Evolutionary conservation across 345 rosid genomes (phyloP), one percentile per base, ranked within the genome.

Genomic region (Boechera retrofracta): DNA sequence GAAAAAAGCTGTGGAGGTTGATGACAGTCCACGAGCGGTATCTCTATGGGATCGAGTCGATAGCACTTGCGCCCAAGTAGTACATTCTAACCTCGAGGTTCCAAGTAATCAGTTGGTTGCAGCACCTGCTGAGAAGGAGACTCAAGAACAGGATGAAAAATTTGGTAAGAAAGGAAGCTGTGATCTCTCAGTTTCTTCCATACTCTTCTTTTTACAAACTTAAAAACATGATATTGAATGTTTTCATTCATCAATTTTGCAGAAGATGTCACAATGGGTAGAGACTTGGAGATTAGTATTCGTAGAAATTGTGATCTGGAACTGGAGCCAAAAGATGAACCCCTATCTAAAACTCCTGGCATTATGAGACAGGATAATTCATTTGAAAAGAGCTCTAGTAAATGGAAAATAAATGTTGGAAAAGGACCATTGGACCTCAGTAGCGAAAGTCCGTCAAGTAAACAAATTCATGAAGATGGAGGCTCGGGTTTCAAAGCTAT

Each of bases 11-110:
- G 83, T 83, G 51, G 90, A 89, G 42, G 74, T 75, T 79, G 87
- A 86, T 77, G 86, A 84, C 77, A 85, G 87, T 78, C 85, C 85
- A 44, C 81, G 52, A 51, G 82, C 81, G 18, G 61, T 62, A 31
- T 86, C 93, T 71, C 76, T 82, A 68, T 79, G 75, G 64, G 69
- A 82, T 61, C 85, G 87, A 78, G 86, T 87, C 80, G 93, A 89
- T 79, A 89, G 94, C 83, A 86, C 86, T 70, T 86, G 88, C 67
- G 91, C 88, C 24, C 89, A 87, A 79, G 89, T 85, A 59, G 82
- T 87, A 69, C 87, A 83, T 81, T 73, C 82, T 29, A 82, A 83
- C 76, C 83, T 82, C 10, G 93, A 83, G 81, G 59, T 82, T 65
- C 70, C 70, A 69, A 58, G 82, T 80, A 83, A 75, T 56, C 74